A percentile compares a stretch with the other conserved stretches of the same genome.
Evolutionary conservation across 331 rosid species (phyloP).

Genomic region (Quercus phellos): DNA sequence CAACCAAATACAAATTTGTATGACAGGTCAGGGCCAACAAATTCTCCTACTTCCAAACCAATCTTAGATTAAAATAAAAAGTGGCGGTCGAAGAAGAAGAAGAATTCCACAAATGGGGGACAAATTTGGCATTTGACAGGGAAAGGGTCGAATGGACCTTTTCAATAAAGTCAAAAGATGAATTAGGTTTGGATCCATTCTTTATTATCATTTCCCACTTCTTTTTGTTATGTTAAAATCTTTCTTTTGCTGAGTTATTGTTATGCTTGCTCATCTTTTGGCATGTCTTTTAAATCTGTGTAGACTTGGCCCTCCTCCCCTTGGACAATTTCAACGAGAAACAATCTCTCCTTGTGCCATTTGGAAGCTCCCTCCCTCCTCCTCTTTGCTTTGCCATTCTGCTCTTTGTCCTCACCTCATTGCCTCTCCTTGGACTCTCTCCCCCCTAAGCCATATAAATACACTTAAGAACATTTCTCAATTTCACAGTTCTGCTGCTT

Average conservation of each 20-base stretch:
- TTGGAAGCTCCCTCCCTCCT: slow-evolving; percentile 10
- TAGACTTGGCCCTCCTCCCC: slow-evolving; percentile 26
- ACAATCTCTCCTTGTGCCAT: slow-evolving; percentile 22
- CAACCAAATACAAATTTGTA: no score
- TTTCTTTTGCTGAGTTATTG: slow-evolving; percentile 2
- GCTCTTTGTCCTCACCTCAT: slow-evolving; percentile 36
- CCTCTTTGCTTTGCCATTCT: slow-evolving; percentile 19
- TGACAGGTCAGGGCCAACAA: no score
- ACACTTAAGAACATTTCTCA: slow-evolving; percentile 14
- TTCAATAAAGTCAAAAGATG: slow-evolving; percentile 43
- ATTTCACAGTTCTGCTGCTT: slow-evolving; percentile 13
- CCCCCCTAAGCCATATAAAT: slow-evolving; percentile 33
- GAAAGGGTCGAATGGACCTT: slow-evolving; percentile 22
- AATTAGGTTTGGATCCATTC: slow-evolving; percentile 46
- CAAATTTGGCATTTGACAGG: neutral
- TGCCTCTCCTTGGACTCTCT: slow-evolving; percentile 32
- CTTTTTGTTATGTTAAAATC: neutral
- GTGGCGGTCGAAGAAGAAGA: neutral
- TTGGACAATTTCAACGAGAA: slow-evolving; percentile 13
- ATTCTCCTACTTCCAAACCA: neutral
- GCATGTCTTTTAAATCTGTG: neutral
- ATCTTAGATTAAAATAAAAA: neutral
- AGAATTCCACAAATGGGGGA: neutral
- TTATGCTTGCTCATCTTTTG: slow-evolving; percentile 12
- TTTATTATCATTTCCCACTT: slow-evolving; percentile 33